phyloP scores from a whole-genome alignment of 768 basidiomycete genomes.

The Lentinula boryana region DNA sequence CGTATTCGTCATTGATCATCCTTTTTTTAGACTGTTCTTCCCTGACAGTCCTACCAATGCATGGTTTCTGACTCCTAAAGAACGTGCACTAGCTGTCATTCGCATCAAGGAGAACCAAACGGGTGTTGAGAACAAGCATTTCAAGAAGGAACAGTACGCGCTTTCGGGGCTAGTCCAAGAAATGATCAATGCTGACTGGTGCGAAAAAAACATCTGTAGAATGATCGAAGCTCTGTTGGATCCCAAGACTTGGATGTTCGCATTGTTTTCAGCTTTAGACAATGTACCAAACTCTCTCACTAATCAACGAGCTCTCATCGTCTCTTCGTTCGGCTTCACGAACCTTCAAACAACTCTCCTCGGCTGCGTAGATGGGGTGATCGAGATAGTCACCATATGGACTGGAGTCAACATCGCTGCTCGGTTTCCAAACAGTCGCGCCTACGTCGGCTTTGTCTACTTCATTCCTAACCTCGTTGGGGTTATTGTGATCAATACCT shows the following conservation, averaged over 20 bases:
- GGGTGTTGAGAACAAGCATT: constrained; percentile 76
- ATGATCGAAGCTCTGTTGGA: constrained; percentile 64
- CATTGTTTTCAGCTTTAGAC: constrained; percentile 54
- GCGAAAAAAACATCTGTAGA: constrained; percentile 26
- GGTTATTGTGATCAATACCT: constrained; percentile 50
- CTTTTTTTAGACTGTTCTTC: constrained; percentile 48
- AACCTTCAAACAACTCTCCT: constrained; percentile 63
- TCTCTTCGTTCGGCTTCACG: constrained; percentile 61
- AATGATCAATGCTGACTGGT: background rate
- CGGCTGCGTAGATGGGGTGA: constrained; percentile 55
- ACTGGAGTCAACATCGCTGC: constrained; percentile 56
- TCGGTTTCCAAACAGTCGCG: constrained; percentile 50
- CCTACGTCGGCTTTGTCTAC: constrained; percentile 57
- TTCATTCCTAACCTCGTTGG: constrained; percentile 64
- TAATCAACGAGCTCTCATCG: constrained; percentile 34
- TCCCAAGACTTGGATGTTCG: constrained; percentile 75
- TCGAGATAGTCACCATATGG: constrained; percentile 68
- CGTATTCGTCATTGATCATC: background rate
- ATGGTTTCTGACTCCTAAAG: constrained; percentile 66
- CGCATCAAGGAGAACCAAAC: constrained; percentile 76
- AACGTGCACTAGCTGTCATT: constrained; percentile 55
- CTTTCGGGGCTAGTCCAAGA: too few species aligned
- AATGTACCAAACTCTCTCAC: constrained; percentile 59
- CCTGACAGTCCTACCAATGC: constrained; percentile 72
- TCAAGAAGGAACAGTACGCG: constrained; percentile 73